Conservation (phyloP, 129 eudicot genomes). For the Helianthus tuberosus region DNA sequence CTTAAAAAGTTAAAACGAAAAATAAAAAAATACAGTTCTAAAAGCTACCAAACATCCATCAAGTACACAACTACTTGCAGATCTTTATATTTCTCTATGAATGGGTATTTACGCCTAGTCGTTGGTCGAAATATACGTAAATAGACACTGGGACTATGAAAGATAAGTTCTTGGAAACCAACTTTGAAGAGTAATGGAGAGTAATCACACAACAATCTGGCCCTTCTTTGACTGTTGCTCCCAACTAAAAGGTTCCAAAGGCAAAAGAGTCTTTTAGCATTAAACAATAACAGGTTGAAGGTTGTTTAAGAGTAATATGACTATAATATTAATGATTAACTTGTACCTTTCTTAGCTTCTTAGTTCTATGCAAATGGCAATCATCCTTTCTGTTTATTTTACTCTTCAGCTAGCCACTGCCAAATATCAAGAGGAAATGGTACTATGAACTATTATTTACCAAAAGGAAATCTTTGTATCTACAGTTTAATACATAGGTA, state of each 20-base stretch:
- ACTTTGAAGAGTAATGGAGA: constrained; percentile 10
- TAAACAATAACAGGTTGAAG: background rate
- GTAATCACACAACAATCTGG: constrained; percentile 84
- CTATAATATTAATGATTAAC: background rate
- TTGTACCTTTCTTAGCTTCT: constrained; percentile 48
- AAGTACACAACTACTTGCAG: too few species aligned
- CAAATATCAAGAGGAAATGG: constrained; percentile 1
- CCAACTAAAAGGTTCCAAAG: constrained; percentile 55
- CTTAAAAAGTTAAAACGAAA: too few species aligned
- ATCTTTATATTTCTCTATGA: too few species aligned
- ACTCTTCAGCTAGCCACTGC: constrained; percentile 99
- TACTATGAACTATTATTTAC: background rate
- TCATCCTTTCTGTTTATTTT: constrained; percentile 97
- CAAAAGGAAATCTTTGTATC: background rate
- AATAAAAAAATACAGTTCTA: too few species aligned
- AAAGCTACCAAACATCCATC: too few species aligned
- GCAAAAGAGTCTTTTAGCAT: constrained; percentile 21
- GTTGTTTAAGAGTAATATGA: background rate
- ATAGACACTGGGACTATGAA: too few species aligned
- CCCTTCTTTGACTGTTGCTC: constrained; percentile 96
- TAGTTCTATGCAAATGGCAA: constrained; percentile 95
- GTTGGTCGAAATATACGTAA: too few species aligned
- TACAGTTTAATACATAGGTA: background rate
- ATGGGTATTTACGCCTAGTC: too few species aligned
- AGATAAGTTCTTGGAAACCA: too few species aligned